Base-by-base conservation (phyloP, 257 asterid genomes). In the Nyctanthes arbortristis region DNA sequence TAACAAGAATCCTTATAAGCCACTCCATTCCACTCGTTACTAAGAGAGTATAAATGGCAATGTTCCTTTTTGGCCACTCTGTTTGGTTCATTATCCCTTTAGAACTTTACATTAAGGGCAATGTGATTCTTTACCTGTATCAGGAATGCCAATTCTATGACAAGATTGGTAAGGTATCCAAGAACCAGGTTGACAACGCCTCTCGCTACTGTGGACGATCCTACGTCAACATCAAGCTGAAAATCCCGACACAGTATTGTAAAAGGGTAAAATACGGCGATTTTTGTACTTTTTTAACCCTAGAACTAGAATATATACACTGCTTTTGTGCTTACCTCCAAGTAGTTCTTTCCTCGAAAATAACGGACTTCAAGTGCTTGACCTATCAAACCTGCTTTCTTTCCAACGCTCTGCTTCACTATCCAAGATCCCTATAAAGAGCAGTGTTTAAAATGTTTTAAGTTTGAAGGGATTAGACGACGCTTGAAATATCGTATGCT, bases 331-430 rank as follows among this genome's bases (percentile, higher is more conserved):
- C 57, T 35, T 84, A 93, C 99, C 96, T 93, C 99, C 86, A 93
- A 84, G 90, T 93, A 93, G 84, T 93, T 93, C 65, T 87, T 84
- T 14, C 99, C 99, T 25, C 75, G 87, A 56, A 81, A 88, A 80
- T 94, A 94, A 83, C 85, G 91, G 65, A 87, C 81, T 76, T 89
- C 88, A 37, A 86, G 88, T 3, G 95, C 96, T 73, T 84, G 96
- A 56, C 99, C 99, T 55, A 89, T 69, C 81, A 94, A 78, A 72
- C 96, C 86, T 59, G 97, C 88, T 70, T 89, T 94, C 79, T 85
- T 85, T 28, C 99, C 97, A 36, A 94, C 97, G 33, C 97, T 89
- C 73, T 94, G 99, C 85, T 86, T 94, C 54, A 91, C 99, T 24
- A 94, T 91, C 97, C 97, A 91, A 49, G 97, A 85, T 74, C 99